Conservation (phyloP, 768 basidiomycete species). For the Saitozyma sp. region DNA sequence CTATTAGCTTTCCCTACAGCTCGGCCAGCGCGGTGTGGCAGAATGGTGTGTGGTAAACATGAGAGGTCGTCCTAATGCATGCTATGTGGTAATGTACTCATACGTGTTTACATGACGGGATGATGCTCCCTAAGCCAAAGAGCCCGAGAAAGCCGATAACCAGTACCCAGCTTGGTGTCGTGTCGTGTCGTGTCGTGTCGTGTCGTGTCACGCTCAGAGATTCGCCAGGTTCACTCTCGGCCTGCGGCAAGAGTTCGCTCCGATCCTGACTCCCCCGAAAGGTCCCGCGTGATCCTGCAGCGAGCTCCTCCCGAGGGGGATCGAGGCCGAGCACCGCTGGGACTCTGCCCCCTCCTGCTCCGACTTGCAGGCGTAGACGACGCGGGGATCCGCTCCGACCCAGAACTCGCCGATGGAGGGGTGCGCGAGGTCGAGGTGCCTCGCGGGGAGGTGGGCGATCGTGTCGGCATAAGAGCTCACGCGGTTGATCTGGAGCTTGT, state of each 20-base stretch:
- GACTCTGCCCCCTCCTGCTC: slow-evolving; percentile 15
- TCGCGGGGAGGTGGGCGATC: slow-evolving; percentile 40
- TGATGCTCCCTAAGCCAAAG: no score
- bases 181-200: no score
- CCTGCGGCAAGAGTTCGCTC: slow-evolving; percentile 17
- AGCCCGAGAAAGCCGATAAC: no score
- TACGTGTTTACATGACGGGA: no score
- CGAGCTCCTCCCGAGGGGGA: slow-evolving; percentile 28
- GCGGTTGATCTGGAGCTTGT: slow-evolving; percentile 22
- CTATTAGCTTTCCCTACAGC: no score
- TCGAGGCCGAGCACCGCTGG: slow-evolving; percentile 19
- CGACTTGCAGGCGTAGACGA: slow-evolving; percentile 29
- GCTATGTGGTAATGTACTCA: no score
- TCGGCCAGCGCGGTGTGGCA: no score
- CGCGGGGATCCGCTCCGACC: slow-evolving; percentile 39
- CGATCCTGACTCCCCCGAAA: slow-evolving; percentile 43
- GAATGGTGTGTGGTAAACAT: no score
- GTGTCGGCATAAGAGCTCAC: slow-evolving; percentile 43
- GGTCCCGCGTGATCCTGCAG: slow-evolving; percentile 44
- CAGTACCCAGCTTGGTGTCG: no score
- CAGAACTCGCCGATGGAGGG: slow-evolving; percentile 39
- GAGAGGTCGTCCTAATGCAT: no score
- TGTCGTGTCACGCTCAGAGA: no score
- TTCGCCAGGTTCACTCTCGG: background rate
- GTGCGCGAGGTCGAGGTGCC: slow-evolving; percentile 33